Evolutionary conservation across 805 yeast species (phyloP).

Genomic region (Lachancea quebecensis): DNA sequence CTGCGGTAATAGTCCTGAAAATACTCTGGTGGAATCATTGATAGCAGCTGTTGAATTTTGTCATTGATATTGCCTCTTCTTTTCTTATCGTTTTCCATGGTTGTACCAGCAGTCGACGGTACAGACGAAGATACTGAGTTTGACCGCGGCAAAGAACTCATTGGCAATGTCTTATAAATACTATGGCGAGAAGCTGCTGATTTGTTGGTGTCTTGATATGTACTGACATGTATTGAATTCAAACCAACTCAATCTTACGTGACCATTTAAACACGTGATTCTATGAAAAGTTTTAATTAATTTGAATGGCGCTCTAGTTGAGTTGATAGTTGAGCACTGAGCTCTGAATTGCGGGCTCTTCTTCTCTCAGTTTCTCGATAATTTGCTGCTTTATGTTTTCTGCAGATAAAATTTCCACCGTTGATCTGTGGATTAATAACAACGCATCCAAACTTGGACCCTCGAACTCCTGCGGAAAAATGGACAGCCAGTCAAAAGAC

Average conservation of each 20-base stretch:
- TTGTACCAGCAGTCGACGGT: constrained; percentile 5
- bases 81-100: constrained; percentile 35
- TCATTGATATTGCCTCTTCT: constrained; percentile 54
- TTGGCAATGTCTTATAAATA: neutral
- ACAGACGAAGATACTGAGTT: constrained; percentile 6
- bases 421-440: constrained; percentile 13
- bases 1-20: constrained; percentile 35
- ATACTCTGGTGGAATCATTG: constrained; percentile 38
- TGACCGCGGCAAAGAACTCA: constrained; percentile 5
- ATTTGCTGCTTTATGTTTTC: constrained; percentile 17
- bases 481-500: constrained; percentile 21
- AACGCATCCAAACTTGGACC: constrained; percentile 13
- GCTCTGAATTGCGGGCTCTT: constrained; percentile 24
- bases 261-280: too few relatives aligned
- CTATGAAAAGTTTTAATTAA: too few relatives aligned
- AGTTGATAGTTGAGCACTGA: constrained; percentile 25
- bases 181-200: too few relatives aligned
- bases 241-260: too few relatives aligned
- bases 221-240: too few relatives aligned
- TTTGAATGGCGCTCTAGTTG: neutral
- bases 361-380: constrained; percentile 12
- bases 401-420: neutral
- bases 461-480: constrained; percentile 14
- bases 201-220: too few relatives aligned
- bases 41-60: constrained; percentile 45